A percentile compares a stretch with the other conserved stretches of the same genome.
Evolutionary conservation across 306 rosid genomes (phyloP).

Genomic region (Corylus americana): DNA sequence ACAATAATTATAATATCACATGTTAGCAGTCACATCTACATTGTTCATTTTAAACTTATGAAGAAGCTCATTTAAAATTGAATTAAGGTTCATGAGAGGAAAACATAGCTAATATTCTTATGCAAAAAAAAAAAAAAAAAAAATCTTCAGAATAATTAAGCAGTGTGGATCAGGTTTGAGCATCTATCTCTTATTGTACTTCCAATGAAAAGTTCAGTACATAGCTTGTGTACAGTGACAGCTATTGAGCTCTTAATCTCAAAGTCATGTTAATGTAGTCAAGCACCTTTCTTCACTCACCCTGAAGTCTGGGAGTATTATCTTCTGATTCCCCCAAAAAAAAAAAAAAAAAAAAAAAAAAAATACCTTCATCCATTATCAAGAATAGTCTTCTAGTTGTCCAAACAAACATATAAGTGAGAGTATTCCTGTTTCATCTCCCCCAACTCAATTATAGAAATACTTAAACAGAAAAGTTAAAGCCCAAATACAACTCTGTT

Average conservation of each 20-base stretch:
- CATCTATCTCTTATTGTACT: background rate
- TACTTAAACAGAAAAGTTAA: background rate
- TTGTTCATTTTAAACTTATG: background rate
- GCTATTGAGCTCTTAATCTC: background rate
- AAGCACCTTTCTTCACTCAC: background rate
- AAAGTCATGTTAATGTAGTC: background rate
- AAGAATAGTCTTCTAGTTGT: background rate
- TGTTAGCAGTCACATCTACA: background rate
- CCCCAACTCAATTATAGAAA: no score
- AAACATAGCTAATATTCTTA: background rate
- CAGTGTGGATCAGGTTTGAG: background rate
- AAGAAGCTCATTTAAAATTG: background rate
- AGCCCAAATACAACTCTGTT: background rate
- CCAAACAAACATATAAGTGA: background rate
- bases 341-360: background rate
- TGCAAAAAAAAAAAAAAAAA: background rate
- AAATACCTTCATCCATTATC: background rate
- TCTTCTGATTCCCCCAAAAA: background rate
- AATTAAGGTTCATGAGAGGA: background rate
- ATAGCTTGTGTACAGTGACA: background rate
- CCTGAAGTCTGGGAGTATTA: background rate
- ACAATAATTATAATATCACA: background rate
- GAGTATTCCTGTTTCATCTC: background rate
- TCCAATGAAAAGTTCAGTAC: background rate
- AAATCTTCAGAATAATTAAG: background rate